Percentiles rank a stretch among this genome's conserved stretches.
Evolutionary conservation across 345 rosid genomes (phyloP).

Genomic region (Brassica carinata): DNA sequence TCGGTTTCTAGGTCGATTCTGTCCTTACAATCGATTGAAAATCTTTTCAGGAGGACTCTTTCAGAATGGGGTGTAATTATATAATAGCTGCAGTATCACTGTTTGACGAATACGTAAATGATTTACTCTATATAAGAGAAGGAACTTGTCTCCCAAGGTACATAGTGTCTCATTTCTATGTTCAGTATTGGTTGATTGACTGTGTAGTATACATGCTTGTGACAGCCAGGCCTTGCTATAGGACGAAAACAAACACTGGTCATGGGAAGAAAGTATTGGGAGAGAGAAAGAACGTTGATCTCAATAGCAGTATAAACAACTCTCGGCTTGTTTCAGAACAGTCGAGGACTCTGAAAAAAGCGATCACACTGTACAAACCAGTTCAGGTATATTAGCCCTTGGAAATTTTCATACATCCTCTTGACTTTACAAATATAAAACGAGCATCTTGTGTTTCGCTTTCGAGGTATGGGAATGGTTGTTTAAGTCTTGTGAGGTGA

Average conservation of each 20-base stretch:
- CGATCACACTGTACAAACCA: slow-evolving; percentile 63
- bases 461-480: slow-evolving; percentile 90
- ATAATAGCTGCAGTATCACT: slow-evolving; percentile 64
- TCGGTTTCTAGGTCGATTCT: not conserved
- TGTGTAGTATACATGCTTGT: slow-evolving; percentile 27
- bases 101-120: slow-evolving; percentile 82
- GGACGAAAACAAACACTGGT: slow-evolving; percentile 41
- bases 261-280: slow-evolving; percentile 38
- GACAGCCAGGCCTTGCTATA: slow-evolving; percentile 83
- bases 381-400: slow-evolving; percentile 53
- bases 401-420: not conserved
- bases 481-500: slow-evolving; percentile 81
- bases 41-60: slow-evolving; percentile 70
- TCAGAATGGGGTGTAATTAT: slow-evolving; percentile 65
- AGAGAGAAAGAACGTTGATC: slow-evolving; percentile 39
- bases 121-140: slow-evolving; percentile 75
- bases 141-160: slow-evolving; percentile 88
- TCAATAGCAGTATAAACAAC: slow-evolving; percentile 50
- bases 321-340: slow-evolving; percentile 56
- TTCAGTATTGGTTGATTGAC: not conserved
- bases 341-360: slow-evolving; percentile 58
- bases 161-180: slow-evolving; percentile 1
- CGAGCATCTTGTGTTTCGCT: slow-evolving; percentile 4
- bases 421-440: not conserved
- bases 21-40: slow-evolving; percentile 21